These are phyloP conservation scores for Curvularia sp. DNA, from an alignment of 2,329 filamentous ascomycete species.

Conservation along the genomic window DNA sequence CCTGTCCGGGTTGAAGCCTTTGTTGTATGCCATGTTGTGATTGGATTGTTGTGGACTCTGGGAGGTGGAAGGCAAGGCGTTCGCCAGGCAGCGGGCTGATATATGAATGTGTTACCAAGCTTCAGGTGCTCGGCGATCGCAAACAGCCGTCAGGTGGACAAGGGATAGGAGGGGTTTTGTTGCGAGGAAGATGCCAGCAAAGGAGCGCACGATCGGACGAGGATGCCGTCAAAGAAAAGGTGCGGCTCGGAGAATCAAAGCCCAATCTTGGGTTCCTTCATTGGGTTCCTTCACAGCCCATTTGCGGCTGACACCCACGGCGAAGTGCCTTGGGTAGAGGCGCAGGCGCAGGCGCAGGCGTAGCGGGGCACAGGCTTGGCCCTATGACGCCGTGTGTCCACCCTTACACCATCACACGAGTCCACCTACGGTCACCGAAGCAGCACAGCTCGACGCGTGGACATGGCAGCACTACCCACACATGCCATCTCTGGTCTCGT, in stretches of 20 bases:
- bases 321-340: constrained; percentile 11
- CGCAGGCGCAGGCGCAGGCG: constrained; percentile 19
- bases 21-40: constrained; percentile 85
- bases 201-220: constrained; percentile 1
- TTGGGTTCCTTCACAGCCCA: constrained; percentile 30
- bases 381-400: constrained; percentile 33
- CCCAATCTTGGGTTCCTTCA: constrained; percentile 31
- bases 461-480: background rate
- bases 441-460: background rate
- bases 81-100: constrained; percentile 20
- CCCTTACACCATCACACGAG: constrained; percentile 11
- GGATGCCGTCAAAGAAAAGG: constrained; percentile 7
- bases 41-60: constrained; percentile 2
- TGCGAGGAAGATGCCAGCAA: constrained; percentile 14
- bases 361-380: constrained; percentile 31
- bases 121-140: constrained; percentile 18
- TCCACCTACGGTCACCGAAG: background rate
- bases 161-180: background rate
- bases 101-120: constrained; percentile 25
- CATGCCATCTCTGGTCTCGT: background rate
- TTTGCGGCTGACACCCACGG: constrained; percentile 34
- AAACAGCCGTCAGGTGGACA: constrained; percentile 15
- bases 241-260: constrained; percentile 23
- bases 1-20: constrained; percentile 90
- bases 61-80: constrained; percentile 10